These are phyloP conservation scores for Trichoderma aggressivum DNA, from an alignment of 2,329 filamentous ascomycete species.

Conservation along the genomic window DNA sequence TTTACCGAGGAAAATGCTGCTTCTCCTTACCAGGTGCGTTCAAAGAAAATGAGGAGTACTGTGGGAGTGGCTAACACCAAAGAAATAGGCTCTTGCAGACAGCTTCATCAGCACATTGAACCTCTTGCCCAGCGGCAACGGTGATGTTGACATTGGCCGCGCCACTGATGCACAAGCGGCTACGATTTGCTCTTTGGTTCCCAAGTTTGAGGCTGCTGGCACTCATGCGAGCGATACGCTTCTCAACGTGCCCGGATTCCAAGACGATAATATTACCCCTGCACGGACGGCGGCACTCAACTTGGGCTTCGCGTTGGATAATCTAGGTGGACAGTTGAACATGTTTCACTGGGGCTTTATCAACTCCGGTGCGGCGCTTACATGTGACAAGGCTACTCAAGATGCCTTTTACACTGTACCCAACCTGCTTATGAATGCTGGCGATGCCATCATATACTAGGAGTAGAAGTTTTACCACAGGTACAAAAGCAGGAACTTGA, in stretches of 20 bases:
- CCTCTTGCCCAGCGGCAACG: not conserved
- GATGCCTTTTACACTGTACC: not conserved
- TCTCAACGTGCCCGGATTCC: not conserved
- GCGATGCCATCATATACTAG: not conserved
- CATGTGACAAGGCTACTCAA: not conserved
- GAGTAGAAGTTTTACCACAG: not conserved
- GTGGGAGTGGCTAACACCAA: not conserved
- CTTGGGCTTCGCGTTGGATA: not conserved
- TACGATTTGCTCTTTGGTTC: not conserved
- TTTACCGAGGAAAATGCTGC: not conserved
- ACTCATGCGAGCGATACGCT: not conserved
- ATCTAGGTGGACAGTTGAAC: not conserved
- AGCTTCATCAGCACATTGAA: not conserved
- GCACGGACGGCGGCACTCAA: not conserved
- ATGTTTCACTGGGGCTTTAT: conserved; percentile 3
- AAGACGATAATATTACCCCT: not conserved
- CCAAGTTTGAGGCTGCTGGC: not conserved
- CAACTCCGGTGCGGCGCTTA: not conserved
- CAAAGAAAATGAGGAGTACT: not conserved
- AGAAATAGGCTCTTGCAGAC: not conserved
- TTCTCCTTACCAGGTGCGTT: not conserved
- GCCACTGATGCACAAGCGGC: not conserved
- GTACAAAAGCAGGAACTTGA: not conserved
- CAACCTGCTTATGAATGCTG: not conserved
- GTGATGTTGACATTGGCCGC: not conserved